Evolutionary conservation across 768 basidiomycete genomes (phyloP).

Genomic region (Neoboletus subvelutipes): DNA sequence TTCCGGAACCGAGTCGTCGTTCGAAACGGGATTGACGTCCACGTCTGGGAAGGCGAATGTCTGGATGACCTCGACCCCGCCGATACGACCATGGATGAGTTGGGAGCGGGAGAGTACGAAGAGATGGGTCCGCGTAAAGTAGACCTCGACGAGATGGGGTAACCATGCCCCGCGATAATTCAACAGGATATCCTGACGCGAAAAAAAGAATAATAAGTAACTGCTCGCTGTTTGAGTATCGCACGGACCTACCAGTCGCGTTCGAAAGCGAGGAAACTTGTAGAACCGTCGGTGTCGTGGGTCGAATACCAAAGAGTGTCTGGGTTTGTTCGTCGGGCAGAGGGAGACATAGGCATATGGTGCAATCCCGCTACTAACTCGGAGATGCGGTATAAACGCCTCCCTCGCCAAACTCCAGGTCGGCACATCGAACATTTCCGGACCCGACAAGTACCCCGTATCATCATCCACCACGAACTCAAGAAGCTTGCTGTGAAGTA

Average conservation of each 20-base stretch:
- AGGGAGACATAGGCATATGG: constrained; percentile 20
- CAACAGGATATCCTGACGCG: constrained; percentile 12
- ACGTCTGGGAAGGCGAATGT: constrained; percentile 20
- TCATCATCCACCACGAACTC: constrained; percentile 19
- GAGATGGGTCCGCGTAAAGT: constrained; percentile 15
- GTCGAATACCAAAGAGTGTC: constrained; percentile 18
- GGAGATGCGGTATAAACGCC: constrained; percentile 13
- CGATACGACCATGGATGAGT: constrained; percentile 10
- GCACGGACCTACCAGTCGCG: constrained; percentile 9
- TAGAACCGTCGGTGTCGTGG: constrained; percentile 13
- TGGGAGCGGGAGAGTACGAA: constrained; percentile 17
- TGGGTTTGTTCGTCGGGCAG: constrained; percentile 9
- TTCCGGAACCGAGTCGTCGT: neutral
- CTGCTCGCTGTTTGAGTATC: neutral
- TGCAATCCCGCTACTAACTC: constrained; percentile 5
- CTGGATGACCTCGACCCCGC: constrained; percentile 20
- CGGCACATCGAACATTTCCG: constrained; percentile 16
- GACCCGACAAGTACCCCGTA: constrained; percentile 11
- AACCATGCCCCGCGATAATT: constrained; percentile 21
- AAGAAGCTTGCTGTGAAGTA: constrained; percentile 14
- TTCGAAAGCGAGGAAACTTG: constrained; percentile 23
- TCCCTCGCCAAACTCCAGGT: constrained; percentile 12
- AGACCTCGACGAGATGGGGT: constrained; percentile 18
- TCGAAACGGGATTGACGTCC: neutral
- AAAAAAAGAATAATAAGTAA: neutral